phyloP scores from a whole-genome alignment of 1,284 basidiomycete genomes.

The Ceratobasidium sp. region DNA sequence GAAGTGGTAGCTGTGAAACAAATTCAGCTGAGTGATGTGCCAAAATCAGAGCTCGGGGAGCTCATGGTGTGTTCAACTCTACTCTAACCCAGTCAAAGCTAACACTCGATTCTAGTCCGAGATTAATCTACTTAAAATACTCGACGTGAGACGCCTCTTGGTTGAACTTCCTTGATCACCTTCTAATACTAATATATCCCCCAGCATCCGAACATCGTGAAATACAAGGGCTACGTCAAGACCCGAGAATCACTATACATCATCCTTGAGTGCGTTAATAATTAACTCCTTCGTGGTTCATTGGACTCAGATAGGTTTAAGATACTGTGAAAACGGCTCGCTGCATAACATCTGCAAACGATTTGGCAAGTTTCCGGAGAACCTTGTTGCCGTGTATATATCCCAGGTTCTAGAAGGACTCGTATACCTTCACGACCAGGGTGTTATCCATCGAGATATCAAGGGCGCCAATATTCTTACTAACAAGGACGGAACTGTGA shows the following conservation, averaged over 20 bases:
- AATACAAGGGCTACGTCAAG: slow-evolving; percentile 98
- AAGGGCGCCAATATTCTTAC: slow-evolving; percentile 98
- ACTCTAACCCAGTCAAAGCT: background rate
- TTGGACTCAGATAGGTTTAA: slow-evolving; percentile 54
- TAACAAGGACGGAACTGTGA: slow-evolving; percentile 98
- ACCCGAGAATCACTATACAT: slow-evolving; percentile 95
- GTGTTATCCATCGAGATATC: slow-evolving; percentile 98
- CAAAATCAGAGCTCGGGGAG: slow-evolving; percentile 91
- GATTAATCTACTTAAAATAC: slow-evolving; percentile 96
- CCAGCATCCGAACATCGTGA: slow-evolving; percentile 90
- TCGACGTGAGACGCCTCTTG: slow-evolving; percentile 74
- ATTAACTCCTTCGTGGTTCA: background rate
- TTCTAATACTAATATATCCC: slow-evolving; percentile 15
- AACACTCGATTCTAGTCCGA: slow-evolving; percentile 77
- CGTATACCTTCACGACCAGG: slow-evolving; percentile 95
- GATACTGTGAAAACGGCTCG: slow-evolving; percentile 98
- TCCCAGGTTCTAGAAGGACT: slow-evolving; percentile 91
- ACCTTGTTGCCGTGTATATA: slow-evolving; percentile 95
- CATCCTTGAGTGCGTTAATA: slow-evolving; percentile 82
- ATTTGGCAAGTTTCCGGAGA: slow-evolving; percentile 98
- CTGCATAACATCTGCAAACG: slow-evolving; percentile 95
- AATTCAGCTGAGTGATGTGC: slow-evolving; percentile 92
- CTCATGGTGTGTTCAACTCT: slow-evolving; percentile 82
- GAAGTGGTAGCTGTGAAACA: slow-evolving; percentile 97
- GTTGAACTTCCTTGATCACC: slow-evolving; percentile 16